These are phyloP conservation scores for Stemphylium lycopersici DNA, from an alignment of 2,329 filamentous ascomycete genomes.

Conservation along the genomic window DNA sequence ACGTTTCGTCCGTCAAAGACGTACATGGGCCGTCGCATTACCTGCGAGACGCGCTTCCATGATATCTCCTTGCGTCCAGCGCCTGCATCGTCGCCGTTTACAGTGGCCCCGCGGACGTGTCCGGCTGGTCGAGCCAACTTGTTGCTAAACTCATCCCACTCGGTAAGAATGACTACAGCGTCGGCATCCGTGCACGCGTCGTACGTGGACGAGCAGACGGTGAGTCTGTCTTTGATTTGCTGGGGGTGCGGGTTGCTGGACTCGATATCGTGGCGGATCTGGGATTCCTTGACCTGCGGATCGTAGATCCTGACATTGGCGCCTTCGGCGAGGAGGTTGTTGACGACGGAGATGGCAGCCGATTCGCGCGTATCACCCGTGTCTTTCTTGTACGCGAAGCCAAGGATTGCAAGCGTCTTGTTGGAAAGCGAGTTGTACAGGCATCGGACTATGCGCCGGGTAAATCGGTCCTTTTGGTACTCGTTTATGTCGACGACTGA, in stretches of 20 bases:
- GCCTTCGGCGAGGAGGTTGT: slow-evolving; percentile 3
- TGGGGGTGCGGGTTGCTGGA: background rate
- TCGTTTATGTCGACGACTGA: slow-evolving; percentile 78
- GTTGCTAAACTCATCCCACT: slow-evolving; percentile 6
- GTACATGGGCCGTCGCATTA: slow-evolving; percentile 5
- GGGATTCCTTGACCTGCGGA: slow-evolving; percentile 1
- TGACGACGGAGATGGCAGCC: slow-evolving; percentile 1
- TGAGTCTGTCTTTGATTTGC: background rate
- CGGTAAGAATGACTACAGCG: slow-evolving; percentile 1
- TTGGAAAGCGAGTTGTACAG: slow-evolving; percentile 71
- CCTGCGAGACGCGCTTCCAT: slow-evolving; percentile 4
- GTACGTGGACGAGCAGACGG: slow-evolving; percentile 1
- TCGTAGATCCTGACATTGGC: slow-evolving; percentile 3
- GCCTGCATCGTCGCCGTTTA: background rate
- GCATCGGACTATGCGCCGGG: slow-evolving; percentile 62
- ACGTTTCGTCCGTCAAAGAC: slow-evolving; percentile 8
- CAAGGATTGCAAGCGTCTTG: slow-evolving; percentile 75
- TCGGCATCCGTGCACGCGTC: background rate
- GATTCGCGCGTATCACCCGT: slow-evolving; percentile 70
- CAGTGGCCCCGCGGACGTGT: background rate
- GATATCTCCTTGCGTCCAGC: background rate
- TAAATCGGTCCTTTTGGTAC: slow-evolving; percentile 73
- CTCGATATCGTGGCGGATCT: slow-evolving; percentile 2
- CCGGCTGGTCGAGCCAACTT: background rate
- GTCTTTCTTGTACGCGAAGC: slow-evolving; percentile 81